phyloP scores from a whole-genome alignment of 1,284 basidiomycete genomes.

The Marasmius fiardii region DNA sequence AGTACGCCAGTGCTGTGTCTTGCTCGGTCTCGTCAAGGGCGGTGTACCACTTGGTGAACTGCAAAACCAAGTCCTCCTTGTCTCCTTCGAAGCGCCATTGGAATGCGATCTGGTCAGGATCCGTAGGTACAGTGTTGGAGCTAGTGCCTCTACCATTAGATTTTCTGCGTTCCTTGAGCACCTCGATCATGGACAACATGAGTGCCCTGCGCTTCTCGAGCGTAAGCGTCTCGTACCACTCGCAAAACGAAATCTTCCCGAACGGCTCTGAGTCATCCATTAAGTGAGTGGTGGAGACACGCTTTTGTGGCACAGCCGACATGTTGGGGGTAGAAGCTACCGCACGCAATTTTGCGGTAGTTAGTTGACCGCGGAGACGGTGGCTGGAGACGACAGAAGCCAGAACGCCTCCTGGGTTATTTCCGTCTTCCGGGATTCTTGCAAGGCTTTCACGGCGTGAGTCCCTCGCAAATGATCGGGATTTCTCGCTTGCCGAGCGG shows the following conservation, averaged over 20 bases:
- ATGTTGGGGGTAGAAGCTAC: neutral
- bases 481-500: neutral
- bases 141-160: neutral
- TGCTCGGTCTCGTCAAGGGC: neutral
- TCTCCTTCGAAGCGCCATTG: slow-evolving; percentile 1
- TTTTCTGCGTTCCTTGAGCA: neutral
- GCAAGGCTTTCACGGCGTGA: neutral
- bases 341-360: neutral
- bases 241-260: neutral
- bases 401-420: neutral
- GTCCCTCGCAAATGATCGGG: neutral
- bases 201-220: neutral
- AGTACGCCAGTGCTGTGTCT: neutral
- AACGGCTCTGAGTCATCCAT: neutral
- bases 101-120: neutral
- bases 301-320: neutral
- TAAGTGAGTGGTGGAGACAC: neutral
- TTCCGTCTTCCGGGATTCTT: neutral
- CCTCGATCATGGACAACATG: neutral
- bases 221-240: slow-evolving; percentile 1
- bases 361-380: neutral
- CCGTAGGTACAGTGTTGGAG: neutral
- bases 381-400: neutral
- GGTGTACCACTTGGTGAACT: neutral
- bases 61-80: neutral